Conservation (phyloP, 306 rosid species). For the Prunus kanzakura region DNA sequence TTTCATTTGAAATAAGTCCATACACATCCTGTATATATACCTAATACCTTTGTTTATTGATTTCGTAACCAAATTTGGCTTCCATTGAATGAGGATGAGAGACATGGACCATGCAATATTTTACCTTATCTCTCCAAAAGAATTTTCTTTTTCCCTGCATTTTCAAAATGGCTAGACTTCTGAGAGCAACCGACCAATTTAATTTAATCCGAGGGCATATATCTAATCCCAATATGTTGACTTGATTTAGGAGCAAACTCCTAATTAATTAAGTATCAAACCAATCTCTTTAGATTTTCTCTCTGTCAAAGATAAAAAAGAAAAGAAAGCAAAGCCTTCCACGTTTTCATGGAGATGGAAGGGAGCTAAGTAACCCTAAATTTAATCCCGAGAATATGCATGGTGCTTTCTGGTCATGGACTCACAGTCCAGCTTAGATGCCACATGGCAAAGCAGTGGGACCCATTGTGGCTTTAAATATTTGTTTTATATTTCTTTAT, state of each 20-base stretch:
- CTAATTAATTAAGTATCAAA: background rate
- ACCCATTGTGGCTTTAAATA: slow-evolving; percentile 12
- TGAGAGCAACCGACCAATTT: slow-evolving; percentile 3
- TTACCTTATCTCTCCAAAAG: background rate
- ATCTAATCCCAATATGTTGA: background rate
- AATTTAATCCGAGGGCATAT: background rate
- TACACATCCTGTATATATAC: background rate
- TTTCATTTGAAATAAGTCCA: background rate
- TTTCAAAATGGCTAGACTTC: background rate
- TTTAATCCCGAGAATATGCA: slow-evolving; percentile 7
- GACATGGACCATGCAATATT: background rate
- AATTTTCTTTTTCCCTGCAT: background rate
- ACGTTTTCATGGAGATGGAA: slow-evolving; percentile 29
- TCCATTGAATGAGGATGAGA: background rate
- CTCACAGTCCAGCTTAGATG: slow-evolving; percentile 10
- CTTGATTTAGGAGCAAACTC: background rate
- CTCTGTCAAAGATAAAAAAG: background rate
- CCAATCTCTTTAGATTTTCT: background rate
- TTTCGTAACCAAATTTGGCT: background rate
- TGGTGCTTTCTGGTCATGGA: slow-evolving; percentile 1
- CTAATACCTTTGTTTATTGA: background rate
- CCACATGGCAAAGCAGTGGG: slow-evolving; percentile 34
- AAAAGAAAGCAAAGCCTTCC: slow-evolving; percentile 14
- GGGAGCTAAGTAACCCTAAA: background rate
- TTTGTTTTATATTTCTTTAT: background rate